A percentile compares a stretch with the other conserved stretches of the same genome.
phyloP scores from a whole-genome alignment of 345 rosid species.

The Ceriops zippeliana region DNA sequence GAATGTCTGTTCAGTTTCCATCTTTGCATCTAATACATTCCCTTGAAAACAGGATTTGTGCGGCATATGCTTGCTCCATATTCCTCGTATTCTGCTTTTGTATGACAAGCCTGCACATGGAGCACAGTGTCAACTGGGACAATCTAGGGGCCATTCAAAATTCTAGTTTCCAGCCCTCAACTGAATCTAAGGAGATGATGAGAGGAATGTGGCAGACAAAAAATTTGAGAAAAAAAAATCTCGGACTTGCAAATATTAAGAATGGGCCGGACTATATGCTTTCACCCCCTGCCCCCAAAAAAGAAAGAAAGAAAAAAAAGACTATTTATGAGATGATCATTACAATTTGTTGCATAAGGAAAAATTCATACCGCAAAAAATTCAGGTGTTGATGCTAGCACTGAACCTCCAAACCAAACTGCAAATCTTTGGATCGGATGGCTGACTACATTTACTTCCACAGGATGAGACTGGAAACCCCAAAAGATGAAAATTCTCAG shows the following conservation, averaged over 20 bases:
- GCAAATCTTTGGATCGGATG: slow-evolving; percentile 95
- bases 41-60: slow-evolving; percentile 98
- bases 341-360: neutral
- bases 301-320: neutral
- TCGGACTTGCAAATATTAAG: neutral
- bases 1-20: slow-evolving; percentile 10
- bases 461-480: slow-evolving; percentile 64
- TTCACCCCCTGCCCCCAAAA: neutral
- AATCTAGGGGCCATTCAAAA: too few relatives aligned
- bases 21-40: slow-evolving; percentile 67
- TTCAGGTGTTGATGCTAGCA: slow-evolving; percentile 96
- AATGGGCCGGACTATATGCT: neutral
- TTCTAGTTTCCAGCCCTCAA: too few relatives aligned
- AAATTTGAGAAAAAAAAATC: neutral
- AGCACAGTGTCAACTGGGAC: neutral
- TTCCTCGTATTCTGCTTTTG: slow-evolving; percentile 96
- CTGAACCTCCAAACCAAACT: slow-evolving; percentile 99
- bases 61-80: slow-evolving; percentile 99
- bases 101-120: slow-evolving; percentile 77
- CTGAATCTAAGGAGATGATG: neutral
- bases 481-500: neutral
- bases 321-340: neutral
- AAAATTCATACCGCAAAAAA: slow-evolving; percentile 65
- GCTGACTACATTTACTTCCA: slow-evolving; percentile 95
- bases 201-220: neutral